Base-by-base conservation (phyloP, 2,329 filamentous ascomycete genomes). In the Diaporthe nobilis region DNA sequence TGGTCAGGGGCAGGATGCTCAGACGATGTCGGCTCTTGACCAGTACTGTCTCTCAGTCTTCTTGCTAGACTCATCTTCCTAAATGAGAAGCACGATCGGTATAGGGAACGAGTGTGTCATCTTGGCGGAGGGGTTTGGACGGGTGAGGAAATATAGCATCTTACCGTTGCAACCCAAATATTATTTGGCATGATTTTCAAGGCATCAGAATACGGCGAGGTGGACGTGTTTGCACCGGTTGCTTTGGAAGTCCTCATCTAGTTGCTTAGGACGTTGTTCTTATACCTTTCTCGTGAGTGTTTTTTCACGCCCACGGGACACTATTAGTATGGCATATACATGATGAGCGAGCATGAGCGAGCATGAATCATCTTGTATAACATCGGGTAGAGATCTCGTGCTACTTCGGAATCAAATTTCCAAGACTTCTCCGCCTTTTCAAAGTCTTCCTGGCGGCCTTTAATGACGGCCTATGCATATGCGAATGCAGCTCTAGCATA, bases 1-100 rank as follows among this genome's bases (percentile, higher is more conserved):
- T 39, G 51, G 15, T 25, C n/a, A 8, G 34, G n/a, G 31, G 10
- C 34, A 70, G 34, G 65, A 42, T 71, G 65, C 47, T 76, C 75
- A 76, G 75, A 73, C 75, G 75, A 76, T 76, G 75, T 76, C 72
- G 65, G 72, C 75, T 76, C 72, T 67, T 51, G 28, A 63, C 65
- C 65, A 70, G 49, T 42, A 49, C 34, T 61, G 47, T 76, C 61
- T 63, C 63, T 44, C 71, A 68, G 49, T 74, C 39, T 57, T 60
- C 39, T 57, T 60, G 72, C 61, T 17, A 51, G 39, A 42, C 61
- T 68, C 72, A 70, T 70, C 72, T 58, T 72, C 61, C n/a, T 74
- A 68, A 47, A 70, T 55, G 63, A 71, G 72, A 44, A 60, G 72
- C 72, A 71, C 58, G 31, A 60, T 74, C 72, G 72, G 72, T 47